phyloP scores from a whole-genome alignment of 306 rosid species.

The Trichosanthes truncata region DNA sequence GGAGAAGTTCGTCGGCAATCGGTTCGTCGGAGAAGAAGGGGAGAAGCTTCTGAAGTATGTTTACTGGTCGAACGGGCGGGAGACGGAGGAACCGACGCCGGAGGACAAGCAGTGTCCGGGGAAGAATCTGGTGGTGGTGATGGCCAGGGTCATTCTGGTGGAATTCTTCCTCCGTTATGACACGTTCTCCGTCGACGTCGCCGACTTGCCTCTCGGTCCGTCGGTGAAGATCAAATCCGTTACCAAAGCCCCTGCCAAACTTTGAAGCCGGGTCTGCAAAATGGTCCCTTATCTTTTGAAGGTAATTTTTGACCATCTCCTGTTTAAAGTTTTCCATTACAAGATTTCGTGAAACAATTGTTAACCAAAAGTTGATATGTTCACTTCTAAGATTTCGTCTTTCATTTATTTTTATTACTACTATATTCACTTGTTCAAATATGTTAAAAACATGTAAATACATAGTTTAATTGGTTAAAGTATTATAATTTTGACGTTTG shows the following conservation, averaged over 20 bases:
- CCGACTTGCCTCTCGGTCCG: conserved; percentile 26
- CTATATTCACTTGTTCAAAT: no score
- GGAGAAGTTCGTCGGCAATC: conserved; percentile 31
- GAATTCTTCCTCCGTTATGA: conserved; percentile 53
- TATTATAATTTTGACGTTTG: no score
- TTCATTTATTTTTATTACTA: no score
- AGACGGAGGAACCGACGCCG: conserved; percentile 34
- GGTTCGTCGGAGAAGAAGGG: conserved; percentile 26
- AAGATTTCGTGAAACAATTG: no score
- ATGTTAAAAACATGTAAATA: no score
- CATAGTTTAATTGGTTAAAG: no score
- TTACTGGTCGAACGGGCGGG: conserved; percentile 51
- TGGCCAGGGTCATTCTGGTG: conserved; percentile 40
- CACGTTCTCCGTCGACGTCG: conserved; percentile 27
- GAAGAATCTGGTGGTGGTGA: conserved; percentile 37
- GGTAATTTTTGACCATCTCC: background rate
- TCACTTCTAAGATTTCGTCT: no score
- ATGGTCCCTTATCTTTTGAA: background rate
- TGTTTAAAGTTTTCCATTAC: no score
- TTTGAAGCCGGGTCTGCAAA: background rate
- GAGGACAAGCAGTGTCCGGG: conserved; percentile 57
- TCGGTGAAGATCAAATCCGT: conserved; percentile 29
- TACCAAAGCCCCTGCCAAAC: conserved; percentile 17
- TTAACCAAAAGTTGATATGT: no score
- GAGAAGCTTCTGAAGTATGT: conserved; percentile 43